phyloP scores from a whole-genome alignment of 2,329 filamentous ascomycete species.

The Gliomastix tumulicola region DNA sequence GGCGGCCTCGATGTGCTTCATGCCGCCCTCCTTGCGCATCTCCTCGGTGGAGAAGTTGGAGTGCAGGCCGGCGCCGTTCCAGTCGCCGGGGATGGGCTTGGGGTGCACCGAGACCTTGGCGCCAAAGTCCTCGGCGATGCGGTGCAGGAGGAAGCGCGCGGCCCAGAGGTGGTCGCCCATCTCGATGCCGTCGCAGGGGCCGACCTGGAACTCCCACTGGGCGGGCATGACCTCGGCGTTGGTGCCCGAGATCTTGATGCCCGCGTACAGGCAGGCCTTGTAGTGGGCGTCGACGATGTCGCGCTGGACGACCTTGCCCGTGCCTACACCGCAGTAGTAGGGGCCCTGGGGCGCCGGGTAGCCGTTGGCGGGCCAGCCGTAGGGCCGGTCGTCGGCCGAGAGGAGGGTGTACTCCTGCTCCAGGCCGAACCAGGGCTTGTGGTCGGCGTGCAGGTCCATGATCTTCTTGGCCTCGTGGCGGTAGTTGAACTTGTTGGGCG shows the following conservation, averaged over 20 bases:
- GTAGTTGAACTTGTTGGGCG: constrained; percentile 98
- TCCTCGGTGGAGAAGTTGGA: constrained; percentile 87
- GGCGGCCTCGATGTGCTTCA: constrained; percentile 86
- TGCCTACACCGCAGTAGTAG: constrained; percentile 81
- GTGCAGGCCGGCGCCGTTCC: constrained; percentile 95
- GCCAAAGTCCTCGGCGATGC: constrained; percentile 93
- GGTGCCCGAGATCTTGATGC: constrained; percentile 92
- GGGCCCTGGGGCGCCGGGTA: constrained; percentile 68
- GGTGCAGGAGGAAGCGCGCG: constrained; percentile 71
- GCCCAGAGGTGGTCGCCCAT: constrained; percentile 98
- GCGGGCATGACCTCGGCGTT: constrained; percentile 98
- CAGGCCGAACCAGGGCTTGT: constrained; percentile 94
- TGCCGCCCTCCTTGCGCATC: constrained; percentile 86
- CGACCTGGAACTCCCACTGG: constrained; percentile 98
- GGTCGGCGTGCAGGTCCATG: constrained; percentile 78
- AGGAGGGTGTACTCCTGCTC: constrained; percentile 89
- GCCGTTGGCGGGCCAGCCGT: constrained; percentile 64
- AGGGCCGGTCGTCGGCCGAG: constrained; percentile 78
- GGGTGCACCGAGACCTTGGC: constrained; percentile 92
- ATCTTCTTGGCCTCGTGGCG: constrained; percentile 85
- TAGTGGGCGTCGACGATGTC: constrained; percentile 78
- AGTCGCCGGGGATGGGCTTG: constrained; percentile 87
- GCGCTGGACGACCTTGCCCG: constrained; percentile 94
- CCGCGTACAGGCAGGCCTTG: constrained; percentile 70
- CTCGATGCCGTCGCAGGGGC: constrained; percentile 79